Conservation (phyloP, 129 eudicot species). For the Calendula officinalis region DNA sequence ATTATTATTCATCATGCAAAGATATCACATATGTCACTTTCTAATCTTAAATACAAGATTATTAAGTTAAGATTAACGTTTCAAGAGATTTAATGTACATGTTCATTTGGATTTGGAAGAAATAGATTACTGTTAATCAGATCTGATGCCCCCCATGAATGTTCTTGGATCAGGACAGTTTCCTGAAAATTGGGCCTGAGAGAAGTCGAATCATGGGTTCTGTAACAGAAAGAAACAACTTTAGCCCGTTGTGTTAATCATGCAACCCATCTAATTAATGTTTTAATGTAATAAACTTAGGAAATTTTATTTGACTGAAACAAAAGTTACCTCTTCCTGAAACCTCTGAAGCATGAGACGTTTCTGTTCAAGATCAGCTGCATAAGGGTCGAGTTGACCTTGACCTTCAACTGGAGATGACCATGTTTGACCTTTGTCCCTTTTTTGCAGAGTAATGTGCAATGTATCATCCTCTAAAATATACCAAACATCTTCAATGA, state of each 20-base stretch:
- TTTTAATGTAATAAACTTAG: neutral
- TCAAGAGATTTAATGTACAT: conserved; percentile 27
- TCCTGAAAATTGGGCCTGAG: conserved; percentile 89
- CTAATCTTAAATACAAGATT: no score
- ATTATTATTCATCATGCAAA: no score
- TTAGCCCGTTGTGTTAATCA: neutral
- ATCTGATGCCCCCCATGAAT: conserved; percentile 88
- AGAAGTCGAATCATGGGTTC: conserved; percentile 97
- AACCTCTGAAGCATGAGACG: conserved; percentile 94
- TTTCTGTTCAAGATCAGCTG: conserved; percentile 78
- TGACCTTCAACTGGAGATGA: conserved; percentile 79
- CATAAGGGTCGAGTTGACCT: conserved; percentile 79
- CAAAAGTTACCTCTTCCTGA: conserved; percentile 67
- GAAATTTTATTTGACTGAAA: no score
- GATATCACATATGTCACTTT: no score
- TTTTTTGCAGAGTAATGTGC: conserved; percentile 86
- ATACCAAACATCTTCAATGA: conserved; percentile 19
- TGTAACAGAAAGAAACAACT: conserved; percentile 33
- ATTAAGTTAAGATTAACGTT: conserved; percentile 14
- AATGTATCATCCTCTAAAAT: conserved; percentile 62
- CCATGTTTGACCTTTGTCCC: conserved; percentile 94
- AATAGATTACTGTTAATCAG: conserved; percentile 34
- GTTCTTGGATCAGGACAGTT: conserved; percentile 95
- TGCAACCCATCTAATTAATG: neutral
- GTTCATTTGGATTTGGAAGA: conserved; percentile 19